phyloP scores from a whole-genome alignment of 1,284 basidiomycete genomes.

The Gymnopus androsaceus region DNA sequence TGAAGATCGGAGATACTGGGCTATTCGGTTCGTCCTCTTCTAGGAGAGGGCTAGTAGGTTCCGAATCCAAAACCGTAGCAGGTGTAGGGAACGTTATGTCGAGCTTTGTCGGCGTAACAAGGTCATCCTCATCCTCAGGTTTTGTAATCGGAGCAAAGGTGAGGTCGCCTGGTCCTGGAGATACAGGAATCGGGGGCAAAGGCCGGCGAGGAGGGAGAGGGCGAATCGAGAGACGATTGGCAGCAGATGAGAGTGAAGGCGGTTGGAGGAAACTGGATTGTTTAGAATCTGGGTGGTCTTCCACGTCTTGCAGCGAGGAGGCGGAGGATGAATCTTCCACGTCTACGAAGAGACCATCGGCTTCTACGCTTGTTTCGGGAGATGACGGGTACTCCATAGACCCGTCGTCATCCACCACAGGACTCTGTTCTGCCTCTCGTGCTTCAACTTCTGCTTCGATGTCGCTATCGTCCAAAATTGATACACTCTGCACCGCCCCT shows the following conservation, averaged over 20 bases:
- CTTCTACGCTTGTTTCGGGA: neutral
- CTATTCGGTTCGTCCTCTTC: neutral
- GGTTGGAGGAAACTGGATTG: neutral
- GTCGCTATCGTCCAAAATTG: too few species aligned
- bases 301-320: constrained; percentile 1
- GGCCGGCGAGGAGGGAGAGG: constrained; percentile 6
- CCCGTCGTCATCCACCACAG: neutral
- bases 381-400: constrained; percentile 21
- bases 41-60: neutral
- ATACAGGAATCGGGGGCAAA: neutral
- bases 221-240: neutral
- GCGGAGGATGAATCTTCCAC: constrained; percentile 5
- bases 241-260: neutral
- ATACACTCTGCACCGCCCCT: too few species aligned
- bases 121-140: neutral
- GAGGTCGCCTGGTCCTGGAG: neutral
- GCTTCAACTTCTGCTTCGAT: neutral
- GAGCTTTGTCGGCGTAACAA: constrained; percentile 6
- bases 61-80: neutral
- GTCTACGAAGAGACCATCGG: neutral
- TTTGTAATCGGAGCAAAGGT: neutral
- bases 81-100: constrained; percentile 4
- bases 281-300: neutral
- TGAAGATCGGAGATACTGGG: constrained; percentile 11
- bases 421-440: neutral